These are phyloP conservation scores for Lactarius hatsudake DNA, from an alignment of 768 basidiomycete genomes.

Conservation along the genomic window DNA sequence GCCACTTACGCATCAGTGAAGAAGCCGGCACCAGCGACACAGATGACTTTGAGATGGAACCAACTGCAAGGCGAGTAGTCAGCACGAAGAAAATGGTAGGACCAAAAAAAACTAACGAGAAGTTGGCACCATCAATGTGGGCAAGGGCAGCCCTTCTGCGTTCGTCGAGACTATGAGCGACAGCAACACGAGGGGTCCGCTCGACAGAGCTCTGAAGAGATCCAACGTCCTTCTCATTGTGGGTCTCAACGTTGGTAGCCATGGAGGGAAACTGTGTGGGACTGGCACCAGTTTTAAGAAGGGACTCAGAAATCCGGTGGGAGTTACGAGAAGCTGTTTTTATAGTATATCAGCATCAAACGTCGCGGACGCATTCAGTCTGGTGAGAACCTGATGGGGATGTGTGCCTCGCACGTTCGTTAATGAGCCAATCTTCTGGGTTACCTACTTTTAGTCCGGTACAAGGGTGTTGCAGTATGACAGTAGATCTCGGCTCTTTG, in stretches of 20 bases:
- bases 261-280: not conserved
- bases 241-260: conserved; percentile 6
- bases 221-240: conserved; percentile 14
- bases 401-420: conserved; percentile 25
- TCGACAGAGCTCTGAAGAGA: conserved; percentile 8
- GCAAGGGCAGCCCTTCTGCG: conserved; percentile 76
- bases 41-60: conserved; percentile 49
- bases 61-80: conserved; percentile 32
- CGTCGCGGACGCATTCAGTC: not conserved
- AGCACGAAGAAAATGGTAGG: not conserved
- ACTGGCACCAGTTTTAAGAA: not conserved
- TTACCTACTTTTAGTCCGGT: not conserved
- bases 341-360: conserved; percentile 9
- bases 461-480: not conserved
- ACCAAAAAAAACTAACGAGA: conserved; percentile 52
- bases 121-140: conserved; percentile 84
- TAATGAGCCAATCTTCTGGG: not conserved
- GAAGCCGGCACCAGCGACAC: conserved; percentile 76
- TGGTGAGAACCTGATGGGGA: not conserved
- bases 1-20: conserved; percentile 75
- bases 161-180: conserved; percentile 49
- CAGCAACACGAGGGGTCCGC: not conserved
- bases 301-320: not conserved
- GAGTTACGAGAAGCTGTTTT: not conserved
- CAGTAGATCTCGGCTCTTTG: not conserved